Base-by-base conservation (phyloP, 257 asterid species). In the Capsicum rhomboideum region DNA sequence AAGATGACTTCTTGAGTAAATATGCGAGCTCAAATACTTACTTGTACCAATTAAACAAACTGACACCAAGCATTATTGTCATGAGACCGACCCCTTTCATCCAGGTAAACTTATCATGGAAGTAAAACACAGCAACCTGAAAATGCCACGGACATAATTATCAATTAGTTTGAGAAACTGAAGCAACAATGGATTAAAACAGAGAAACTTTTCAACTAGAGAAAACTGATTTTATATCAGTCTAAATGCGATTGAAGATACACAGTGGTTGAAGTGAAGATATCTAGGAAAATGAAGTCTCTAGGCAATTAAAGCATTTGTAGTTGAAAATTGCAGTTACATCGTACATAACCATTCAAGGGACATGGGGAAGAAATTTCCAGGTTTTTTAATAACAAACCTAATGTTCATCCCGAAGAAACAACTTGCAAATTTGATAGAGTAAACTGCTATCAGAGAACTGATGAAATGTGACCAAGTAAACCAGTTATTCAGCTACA, bases 11-110 rank as follows among this genome's bases (percentile, higher is more conserved):
- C 34, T 67, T 54, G 17, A 18, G 42, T 13, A 55, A 12, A 68
- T 84, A 67, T 72, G 23, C 86, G 61, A 82, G 86, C n/a, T 72
- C 40, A 82, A 82, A 84, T 55, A 97, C 99, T 93, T 93, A 97
- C 99, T 97, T 97, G 98, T 95, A 97, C 99, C 94, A 95, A 87
- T 97, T 97, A 84, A 97, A 97, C 82, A 97, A 91, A 85, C 98
- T 86, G 91, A 97, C 99, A 74, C 99, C 99, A 77, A 88, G 42
- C 95, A 97, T 91, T 78, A 97, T 97, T 2, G 90, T 95, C 69
- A 85, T 63, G 81, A 97, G 98, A 83, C 99, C 99, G 52, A 82
- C 85, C 44, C 98, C 99, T 88, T 97, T 97, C 91, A 95, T 81
- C 93, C 92, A 89, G 83, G 98, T 93, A 89, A 97, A 97, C 87